These are phyloP conservation scores for Marsdenia floribunda DNA, from an alignment of 257 asterid species.

Conservation along the genomic window DNA sequence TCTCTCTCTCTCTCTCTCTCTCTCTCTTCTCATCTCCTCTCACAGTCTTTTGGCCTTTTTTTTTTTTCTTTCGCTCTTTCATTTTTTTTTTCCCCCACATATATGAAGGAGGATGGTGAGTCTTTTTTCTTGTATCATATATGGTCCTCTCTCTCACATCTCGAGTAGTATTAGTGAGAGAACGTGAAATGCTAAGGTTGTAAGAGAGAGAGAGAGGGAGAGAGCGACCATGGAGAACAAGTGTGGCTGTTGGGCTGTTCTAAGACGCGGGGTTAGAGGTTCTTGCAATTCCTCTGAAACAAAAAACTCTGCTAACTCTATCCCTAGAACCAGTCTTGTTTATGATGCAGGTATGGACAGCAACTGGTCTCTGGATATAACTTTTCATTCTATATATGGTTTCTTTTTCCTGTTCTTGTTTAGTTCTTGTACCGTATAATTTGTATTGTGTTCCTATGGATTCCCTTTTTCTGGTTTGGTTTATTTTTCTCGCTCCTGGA, in stretches of 20 bases:
- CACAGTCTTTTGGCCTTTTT: slow-evolving; percentile 3
- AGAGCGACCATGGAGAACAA: slow-evolving; percentile 39
- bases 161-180: slow-evolving; percentile 13
- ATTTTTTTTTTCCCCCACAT: slow-evolving; percentile 15
- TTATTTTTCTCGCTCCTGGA: not conserved
- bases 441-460: not conserved
- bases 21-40: slow-evolving; percentile 13
- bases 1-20: slow-evolving; percentile 19
- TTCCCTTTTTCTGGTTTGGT: not conserved
- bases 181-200: slow-evolving; percentile 25
- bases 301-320: slow-evolving; percentile 42
- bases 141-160: slow-evolving; percentile 17
- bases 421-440: slow-evolving; percentile 2
- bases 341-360: slow-evolving; percentile 66
- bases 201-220: slow-evolving; percentile 1
- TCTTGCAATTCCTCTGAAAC: slow-evolving; percentile 50
- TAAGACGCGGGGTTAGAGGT: slow-evolving; percentile 50
- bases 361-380: not conserved
- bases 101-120: slow-evolving; percentile 30
- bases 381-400: slow-evolving; percentile 1
- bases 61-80: slow-evolving; percentile 15
- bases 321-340: slow-evolving; percentile 81
- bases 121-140: slow-evolving; percentile 22
- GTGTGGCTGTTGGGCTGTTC: slow-evolving; percentile 84
- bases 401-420: not conserved